Conservation (phyloP, 768 basidiomycete genomes). For the Myochromella boudieri region DNA sequence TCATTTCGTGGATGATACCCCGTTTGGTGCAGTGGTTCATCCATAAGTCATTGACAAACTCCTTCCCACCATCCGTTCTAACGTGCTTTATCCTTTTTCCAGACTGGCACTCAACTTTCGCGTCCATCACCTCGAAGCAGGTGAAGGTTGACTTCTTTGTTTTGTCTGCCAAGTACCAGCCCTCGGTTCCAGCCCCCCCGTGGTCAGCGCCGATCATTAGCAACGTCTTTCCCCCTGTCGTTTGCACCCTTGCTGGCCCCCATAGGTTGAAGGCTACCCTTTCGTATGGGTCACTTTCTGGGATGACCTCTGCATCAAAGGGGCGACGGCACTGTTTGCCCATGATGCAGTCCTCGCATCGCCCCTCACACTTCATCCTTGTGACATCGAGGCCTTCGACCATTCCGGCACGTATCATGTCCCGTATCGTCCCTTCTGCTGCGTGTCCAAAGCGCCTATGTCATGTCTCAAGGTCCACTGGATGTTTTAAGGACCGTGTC, state of each 20-base stretch:
- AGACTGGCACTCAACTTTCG: not conserved
- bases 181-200: not conserved
- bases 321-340: not conserved
- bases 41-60: slow-evolving; percentile 2
- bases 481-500: not conserved
- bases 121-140: not conserved
- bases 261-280: slow-evolving; percentile 1
- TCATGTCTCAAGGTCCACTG: not conserved
- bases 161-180: slow-evolving; percentile 3
- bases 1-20: not conserved
- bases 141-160: not conserved
- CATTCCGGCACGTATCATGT: not conserved
- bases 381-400: not conserved
- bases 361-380: not conserved
- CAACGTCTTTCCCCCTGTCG: not conserved
- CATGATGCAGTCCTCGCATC: slow-evolving; percentile 1
- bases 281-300: not conserved
- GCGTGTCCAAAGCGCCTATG: not conserved
- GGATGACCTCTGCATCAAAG: not conserved
- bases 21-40: not conserved
- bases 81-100: not conserved
- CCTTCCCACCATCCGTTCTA: not conserved
- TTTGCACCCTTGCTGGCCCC: not conserved
- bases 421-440: not conserved
- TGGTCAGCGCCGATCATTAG: not conserved